phyloP scores from a whole-genome alignment of 371 early-diverging fungal genomes.

The Mucor plumbeus region DNA sequence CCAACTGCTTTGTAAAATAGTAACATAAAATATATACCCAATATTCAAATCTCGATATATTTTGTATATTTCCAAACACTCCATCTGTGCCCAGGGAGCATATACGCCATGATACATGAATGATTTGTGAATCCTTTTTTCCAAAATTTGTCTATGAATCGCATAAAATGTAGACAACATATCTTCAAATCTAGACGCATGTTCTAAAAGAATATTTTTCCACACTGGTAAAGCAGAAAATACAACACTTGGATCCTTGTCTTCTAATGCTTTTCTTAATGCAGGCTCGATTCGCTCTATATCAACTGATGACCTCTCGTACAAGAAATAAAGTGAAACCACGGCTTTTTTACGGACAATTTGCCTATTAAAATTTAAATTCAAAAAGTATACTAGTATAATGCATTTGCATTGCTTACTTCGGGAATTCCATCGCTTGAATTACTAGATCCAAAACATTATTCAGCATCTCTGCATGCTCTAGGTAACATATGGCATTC shows the following conservation, averaged over 20 bases:
- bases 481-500: constrained; percentile 46
- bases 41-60: constrained; percentile 34
- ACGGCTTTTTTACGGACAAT: constrained; percentile 54
- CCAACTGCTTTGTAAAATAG: neutral
- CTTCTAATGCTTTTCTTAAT: constrained; percentile 45
- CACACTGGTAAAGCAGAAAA: constrained; percentile 48
- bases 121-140: constrained; percentile 41
- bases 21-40: constrained; percentile 30
- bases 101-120: constrained; percentile 57
- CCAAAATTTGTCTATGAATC: constrained; percentile 46
- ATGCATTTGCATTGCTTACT: constrained; percentile 26
- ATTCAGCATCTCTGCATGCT: constrained; percentile 45
- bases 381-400: neutral
- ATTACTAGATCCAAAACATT: constrained; percentile 39
- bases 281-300: constrained; percentile 36
- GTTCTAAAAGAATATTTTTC: constrained; percentile 39
- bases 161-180: constrained; percentile 40
- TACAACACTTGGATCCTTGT: constrained; percentile 54
- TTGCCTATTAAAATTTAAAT: constrained; percentile 33
- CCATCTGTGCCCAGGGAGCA: constrained; percentile 62
- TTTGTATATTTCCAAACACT: constrained; percentile 41
- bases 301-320: constrained; percentile 27
- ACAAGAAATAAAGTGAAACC: constrained; percentile 40
- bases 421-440: constrained; percentile 36
- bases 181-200: constrained; percentile 34